phyloP scores from a whole-genome alignment of 148 eudicot genomes.

The Rhododendron griersonianum region DNA sequence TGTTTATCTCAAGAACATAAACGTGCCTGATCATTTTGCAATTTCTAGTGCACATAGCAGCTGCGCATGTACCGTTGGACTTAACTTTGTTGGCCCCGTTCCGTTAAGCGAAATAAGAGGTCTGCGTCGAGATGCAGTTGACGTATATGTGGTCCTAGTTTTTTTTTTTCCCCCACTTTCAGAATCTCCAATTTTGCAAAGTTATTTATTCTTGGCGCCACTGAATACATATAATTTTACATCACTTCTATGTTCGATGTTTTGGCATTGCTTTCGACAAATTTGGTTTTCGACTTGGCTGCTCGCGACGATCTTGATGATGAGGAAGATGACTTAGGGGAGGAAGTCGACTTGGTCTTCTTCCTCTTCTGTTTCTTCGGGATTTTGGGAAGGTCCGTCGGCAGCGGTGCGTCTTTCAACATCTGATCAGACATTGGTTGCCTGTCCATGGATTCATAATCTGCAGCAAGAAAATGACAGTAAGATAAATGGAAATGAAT shows the following conservation, averaged over 20 bases:
- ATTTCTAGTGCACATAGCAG: not conserved
- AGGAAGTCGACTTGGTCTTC: slow-evolving; percentile 44
- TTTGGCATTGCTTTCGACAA: slow-evolving; percentile 10
- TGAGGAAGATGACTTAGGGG: slow-evolving; percentile 41
- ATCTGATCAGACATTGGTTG: slow-evolving; percentile 32
- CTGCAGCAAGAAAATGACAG: slow-evolving; percentile 21
- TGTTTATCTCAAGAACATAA: not conserved
- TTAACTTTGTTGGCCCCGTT: too few relatives aligned
- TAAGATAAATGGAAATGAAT: not conserved
- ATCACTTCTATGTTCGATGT: slow-evolving; percentile 17
- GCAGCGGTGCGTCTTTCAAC: slow-evolving; percentile 31
- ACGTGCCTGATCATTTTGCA: not conserved
- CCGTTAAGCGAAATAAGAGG: too few relatives aligned
- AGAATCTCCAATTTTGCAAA: not conserved
- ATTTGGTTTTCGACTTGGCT: slow-evolving; percentile 39
- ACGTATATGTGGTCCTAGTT: not conserved
- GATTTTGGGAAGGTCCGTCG: slow-evolving; percentile 21
- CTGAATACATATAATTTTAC: not conserved
- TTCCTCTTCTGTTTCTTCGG: slow-evolving; percentile 58
- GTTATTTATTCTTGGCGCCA: not conserved
- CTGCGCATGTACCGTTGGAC: too few relatives aligned
- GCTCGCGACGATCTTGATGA: slow-evolving; percentile 48
- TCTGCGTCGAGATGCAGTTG: not conserved
- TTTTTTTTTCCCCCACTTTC: not conserved
- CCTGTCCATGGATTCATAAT: slow-evolving; percentile 36